A percentile compares a stretch with the other conserved stretches of the same genome.
Conservation (phyloP, 345 rosid genomes). For the Cardamine occulta region DNA sequence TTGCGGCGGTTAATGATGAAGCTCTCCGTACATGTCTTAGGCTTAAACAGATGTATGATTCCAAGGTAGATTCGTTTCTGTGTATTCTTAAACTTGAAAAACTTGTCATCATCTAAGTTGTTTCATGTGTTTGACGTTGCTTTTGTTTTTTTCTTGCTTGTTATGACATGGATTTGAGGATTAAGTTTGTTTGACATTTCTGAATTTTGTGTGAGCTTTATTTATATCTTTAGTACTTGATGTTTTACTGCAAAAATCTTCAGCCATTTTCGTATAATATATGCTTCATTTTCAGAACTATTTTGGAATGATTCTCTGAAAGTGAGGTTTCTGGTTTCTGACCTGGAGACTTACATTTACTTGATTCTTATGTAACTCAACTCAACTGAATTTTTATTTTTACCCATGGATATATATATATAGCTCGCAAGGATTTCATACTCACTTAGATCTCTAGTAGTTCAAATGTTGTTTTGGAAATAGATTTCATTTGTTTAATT, state of each 20-base stretch:
- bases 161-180: constrained; percentile 9
- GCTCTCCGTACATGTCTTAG: constrained; percentile 73
- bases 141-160: not conserved
- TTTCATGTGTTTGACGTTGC: not conserved
- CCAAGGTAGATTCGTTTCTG: constrained; percentile 57
- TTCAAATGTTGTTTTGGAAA: not conserved
- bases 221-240: not conserved
- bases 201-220: constrained; percentile 2
- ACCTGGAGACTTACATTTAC: not conserved
- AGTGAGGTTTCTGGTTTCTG: constrained; percentile 1
- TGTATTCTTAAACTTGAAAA: not conserved
- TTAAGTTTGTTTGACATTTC: constrained; percentile 6
- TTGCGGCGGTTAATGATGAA: constrained; percentile 68
- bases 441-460: not conserved
- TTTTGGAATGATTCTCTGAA: constrained; percentile 8
- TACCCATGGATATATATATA: not conserved
- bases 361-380: constrained; percentile 1
- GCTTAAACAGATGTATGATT: constrained; percentile 81
- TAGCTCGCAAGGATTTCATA: constrained; percentile 14
- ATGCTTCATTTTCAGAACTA: not conserved
- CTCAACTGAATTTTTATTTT: not conserved
- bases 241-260: not conserved
- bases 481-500: not conserved
- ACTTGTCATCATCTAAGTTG: not conserved
- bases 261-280: not conserved